Base-by-base conservation (phyloP, 371 early-diverging fungal genomes). In the Saksenaea vasiformis region DNA sequence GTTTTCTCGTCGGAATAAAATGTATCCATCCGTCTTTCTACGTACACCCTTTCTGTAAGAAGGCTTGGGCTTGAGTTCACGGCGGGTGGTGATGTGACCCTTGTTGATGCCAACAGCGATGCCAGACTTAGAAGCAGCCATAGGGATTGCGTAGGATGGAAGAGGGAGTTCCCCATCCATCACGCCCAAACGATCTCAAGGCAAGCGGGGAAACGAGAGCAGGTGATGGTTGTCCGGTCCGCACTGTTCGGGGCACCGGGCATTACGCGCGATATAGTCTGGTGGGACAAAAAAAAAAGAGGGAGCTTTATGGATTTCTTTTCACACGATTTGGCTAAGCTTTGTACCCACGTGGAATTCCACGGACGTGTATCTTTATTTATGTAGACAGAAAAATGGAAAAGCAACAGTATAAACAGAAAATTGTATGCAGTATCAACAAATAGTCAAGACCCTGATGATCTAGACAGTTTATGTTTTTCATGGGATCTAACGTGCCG, bases 11-110 rank as follows among this genome's bases (percentile, higher is more conserved):
- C 27, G 24, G 2, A 22, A 22, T 47, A 39, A 39, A 39, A 10
- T 22, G 51, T 47, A 64, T 71, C 68, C 54, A 47, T 47, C 51
- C 51, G 11, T 47, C 22, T 47, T 47, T 47, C 51, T 81, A 90
- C 92, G 78, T 86, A 94, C 95, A 62, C 94, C 93, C 87, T 93
- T 95, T 78, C 86, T 82, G 86, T 89, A 82, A 68, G 90, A 83
- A 64, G 91, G 91, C 85, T 94, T 92, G 54, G 79, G 83, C 83
- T 87, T 85, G 73, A 90, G 82, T 70, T 84, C 90, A 68, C 93
- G 92, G 69, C 80, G 84, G 67, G 96, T 88, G 78, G 91, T 90
- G 87, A 91, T 83, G 89, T 91, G 95, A 62, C 95, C 95, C 73
- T 86, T 85, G 89, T 92, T 95, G 77, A 84, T 73, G 70, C 94